phyloP scores from a whole-genome alignment of 768 basidiomycete species.

The Nevesoporus exiguus region DNA sequence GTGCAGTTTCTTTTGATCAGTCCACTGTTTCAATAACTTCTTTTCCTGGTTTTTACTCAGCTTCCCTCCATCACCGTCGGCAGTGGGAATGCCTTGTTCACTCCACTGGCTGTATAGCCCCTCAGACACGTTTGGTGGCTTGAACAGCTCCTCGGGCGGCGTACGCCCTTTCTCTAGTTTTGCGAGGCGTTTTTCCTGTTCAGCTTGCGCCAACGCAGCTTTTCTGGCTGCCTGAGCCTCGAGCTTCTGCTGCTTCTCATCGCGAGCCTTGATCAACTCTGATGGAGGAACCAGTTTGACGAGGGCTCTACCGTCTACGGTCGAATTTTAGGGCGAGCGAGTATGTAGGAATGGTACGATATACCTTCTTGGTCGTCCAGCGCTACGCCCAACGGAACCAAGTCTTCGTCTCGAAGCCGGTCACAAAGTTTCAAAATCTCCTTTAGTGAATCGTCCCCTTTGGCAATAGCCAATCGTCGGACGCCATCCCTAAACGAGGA shows the following conservation, averaged over 20 bases:
- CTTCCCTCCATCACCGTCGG: conserved; percentile 82
- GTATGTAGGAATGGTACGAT: conserved; percentile 11
- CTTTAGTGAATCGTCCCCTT: conserved; percentile 59
- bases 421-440: conserved; percentile 88
- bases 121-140: conserved; percentile 69
- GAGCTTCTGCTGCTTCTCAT: conserved; percentile 76
- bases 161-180: conserved; percentile 85
- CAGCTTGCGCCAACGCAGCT: conserved; percentile 61
- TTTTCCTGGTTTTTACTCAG: conserved; percentile 79
- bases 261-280: conserved; percentile 77
- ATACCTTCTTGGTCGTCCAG: conserved; percentile 94
- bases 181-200: conserved; percentile 62
- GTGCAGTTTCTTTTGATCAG: conserved; percentile 72
- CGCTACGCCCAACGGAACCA: conserved; percentile 92
- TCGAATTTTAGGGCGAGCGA: not conserved
- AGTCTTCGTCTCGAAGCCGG: conserved; percentile 81
- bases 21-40: conserved; percentile 72
- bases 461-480: conserved; percentile 74
- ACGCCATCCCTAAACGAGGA: conserved; percentile 92
- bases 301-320: conserved; percentile 85
- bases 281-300: conserved; percentile 87
- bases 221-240: conserved; percentile 81
- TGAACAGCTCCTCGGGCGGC: conserved; percentile 77
- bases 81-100: conserved; percentile 77
- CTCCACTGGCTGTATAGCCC: conserved; percentile 83